Evolutionary conservation across 208 protist genomes (phyloP), one percentile per base, ranked within the genome.

Genomic region (Zelonia costaricensis): DNA sequence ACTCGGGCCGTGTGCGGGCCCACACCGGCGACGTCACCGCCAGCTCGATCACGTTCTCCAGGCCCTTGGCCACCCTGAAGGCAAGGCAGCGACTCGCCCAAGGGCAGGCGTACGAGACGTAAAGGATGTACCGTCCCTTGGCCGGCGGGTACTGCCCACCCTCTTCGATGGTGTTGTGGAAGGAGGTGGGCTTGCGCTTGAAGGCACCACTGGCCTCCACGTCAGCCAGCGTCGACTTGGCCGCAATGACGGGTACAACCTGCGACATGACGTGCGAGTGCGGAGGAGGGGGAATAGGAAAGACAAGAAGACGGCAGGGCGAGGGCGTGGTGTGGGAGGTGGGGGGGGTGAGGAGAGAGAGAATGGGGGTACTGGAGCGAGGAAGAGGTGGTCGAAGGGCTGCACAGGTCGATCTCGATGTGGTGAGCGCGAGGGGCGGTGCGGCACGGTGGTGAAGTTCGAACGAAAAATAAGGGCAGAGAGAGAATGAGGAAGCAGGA

Each of bases 101-200:
- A 35, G 94, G 94, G 69, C 94, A 98, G 6, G 86, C 90, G 47
- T 82, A 77, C n/a, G 71, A 76, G 10, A 94, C 72, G 84, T 97
- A 97, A 1, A 98, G 74, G 45, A 96, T 87, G 54, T 97, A 98
- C 25, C 91, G 73, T 9, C 69, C 80, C 2, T 69, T 44, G 13
- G 79, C 86, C 0, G 83, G 65, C 10, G 72, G 55, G 62, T 78
- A 86, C 23, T 62, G 51, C 33, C 76, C 72, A 16, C 52, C 69
- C 47, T 61, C 40, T 4, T 58, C 60, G 45, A 93, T 80, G 25
- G 46, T 62, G 62, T 80, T 71, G 45, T 78, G 77, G 60, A 88
- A 91, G 13, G 76, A 23, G 23, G 70, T 72, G 20, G 76, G 74
- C 57, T 76, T 82, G 54, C 82, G 69, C 65, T 81, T 73, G 72